These are phyloP conservation scores for Warburgia ugandensis DNA, from an alignment of 164 flowering plant species.

Conservation along the genomic window DNA sequence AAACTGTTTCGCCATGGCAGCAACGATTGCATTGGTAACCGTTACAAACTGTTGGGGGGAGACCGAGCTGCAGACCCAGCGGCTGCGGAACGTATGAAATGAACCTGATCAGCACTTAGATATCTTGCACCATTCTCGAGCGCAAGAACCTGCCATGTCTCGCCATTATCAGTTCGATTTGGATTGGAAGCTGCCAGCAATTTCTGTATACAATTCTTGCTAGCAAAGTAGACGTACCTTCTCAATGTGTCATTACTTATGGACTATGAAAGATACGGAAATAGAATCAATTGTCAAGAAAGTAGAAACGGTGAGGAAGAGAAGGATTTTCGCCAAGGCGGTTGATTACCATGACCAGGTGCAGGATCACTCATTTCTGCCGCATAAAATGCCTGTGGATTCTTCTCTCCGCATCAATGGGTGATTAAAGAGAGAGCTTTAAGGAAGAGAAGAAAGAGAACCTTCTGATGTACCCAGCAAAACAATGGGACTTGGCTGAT, in stretches of 20 bases:
- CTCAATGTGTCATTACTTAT: constrained; percentile 75
- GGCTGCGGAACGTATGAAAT: constrained; percentile 58
- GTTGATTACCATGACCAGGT: constrained; percentile 45
- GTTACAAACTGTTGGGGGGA: constrained; percentile 77
- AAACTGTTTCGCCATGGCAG: constrained; percentile 54
- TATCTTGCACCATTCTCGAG: constrained; percentile 64
- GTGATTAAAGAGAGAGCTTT: not conserved
- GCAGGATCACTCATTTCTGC: constrained; percentile 31
- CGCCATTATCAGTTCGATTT: constrained; percentile 21
- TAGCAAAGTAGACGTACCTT: constrained; percentile 73
- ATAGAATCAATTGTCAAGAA: not conserved
- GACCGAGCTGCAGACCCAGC: constrained; percentile 61
- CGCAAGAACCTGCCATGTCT: constrained; percentile 46
- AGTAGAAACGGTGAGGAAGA: not conserved
- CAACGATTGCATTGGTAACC: constrained; percentile 84
- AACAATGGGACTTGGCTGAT: constrained; percentile 27
- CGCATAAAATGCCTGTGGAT: not conserved
- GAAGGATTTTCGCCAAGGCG: too few relatives aligned
- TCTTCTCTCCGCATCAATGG: not conserved
- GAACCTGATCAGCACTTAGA: constrained; percentile 68
- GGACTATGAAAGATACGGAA: too few relatives aligned
- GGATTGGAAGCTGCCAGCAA: constrained; percentile 62
- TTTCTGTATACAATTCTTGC: constrained; percentile 85
- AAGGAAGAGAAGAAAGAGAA: constrained; percentile 6
- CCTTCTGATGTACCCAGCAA: constrained; percentile 19